Conservation (phyloP, 805 yeast genomes). For the Suhomyces prunicola region DNA sequence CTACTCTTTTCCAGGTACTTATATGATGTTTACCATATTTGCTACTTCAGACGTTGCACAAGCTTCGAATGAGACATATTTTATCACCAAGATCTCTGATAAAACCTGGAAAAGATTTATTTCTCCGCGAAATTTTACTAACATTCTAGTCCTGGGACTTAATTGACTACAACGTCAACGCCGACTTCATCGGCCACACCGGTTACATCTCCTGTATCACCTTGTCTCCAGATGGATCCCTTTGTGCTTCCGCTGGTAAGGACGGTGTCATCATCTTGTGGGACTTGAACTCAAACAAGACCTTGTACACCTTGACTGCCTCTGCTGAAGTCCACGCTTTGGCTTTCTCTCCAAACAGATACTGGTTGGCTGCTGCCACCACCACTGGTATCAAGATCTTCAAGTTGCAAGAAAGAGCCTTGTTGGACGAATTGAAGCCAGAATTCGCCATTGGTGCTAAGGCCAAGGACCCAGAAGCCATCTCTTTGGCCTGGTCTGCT, state of each 20-base stretch:
- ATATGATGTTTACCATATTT: constrained; percentile 85
- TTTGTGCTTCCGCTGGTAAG: constrained; percentile 99
- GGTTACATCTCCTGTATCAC: constrained; percentile 97
- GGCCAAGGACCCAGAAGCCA: constrained; percentile 97
- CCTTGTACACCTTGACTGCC: constrained; percentile 90
- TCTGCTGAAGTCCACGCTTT: constrained; percentile 97
- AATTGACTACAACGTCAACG: constrained; percentile 75
- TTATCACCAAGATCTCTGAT: constrained; percentile 99
- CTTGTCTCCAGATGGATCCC: constrained; percentile 99
- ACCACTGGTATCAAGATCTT: constrained; percentile 96
- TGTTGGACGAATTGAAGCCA: constrained; percentile 97
- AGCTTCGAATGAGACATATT: constrained; percentile 88
- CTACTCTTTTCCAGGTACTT: constrained; percentile 17
- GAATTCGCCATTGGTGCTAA: constrained; percentile 85
- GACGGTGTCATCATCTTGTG: constrained; percentile 98
- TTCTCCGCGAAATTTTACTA: constrained; percentile 34
- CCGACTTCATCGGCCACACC: constrained; percentile 99
- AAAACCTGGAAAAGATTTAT: constrained; percentile 1
- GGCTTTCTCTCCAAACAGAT: constrained; percentile 99
- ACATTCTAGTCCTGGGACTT: constrained; percentile 90
- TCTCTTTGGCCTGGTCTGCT: constrained; percentile 99
- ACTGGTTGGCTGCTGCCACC: constrained; percentile 99
- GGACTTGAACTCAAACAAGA: constrained; percentile 84
- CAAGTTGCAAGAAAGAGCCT: constrained; percentile 91
- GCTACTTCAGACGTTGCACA: constrained; percentile 95